phyloP scores from a whole-genome alignment of 2,329 filamentous ascomycete genomes.

The Pseudocercospora fijiensis region DNA sequence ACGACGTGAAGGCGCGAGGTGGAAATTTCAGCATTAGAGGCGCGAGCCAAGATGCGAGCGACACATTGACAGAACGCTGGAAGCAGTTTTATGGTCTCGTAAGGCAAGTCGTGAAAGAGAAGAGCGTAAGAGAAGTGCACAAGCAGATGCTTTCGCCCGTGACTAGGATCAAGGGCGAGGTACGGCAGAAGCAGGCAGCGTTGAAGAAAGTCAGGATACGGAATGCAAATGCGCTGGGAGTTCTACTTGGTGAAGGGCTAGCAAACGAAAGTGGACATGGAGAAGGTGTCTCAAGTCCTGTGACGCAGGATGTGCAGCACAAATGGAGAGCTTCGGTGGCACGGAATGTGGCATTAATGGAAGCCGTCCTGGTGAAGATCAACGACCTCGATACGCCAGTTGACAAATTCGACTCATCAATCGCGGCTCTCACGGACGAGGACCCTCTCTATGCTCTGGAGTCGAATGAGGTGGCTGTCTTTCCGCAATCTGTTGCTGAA shows the following conservation, averaged over 20 bases:
- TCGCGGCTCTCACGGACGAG: conserved; percentile 57
- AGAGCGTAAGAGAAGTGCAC: conserved; percentile 69
- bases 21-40: conserved; percentile 31
- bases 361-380: conserved; percentile 75
- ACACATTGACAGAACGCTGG: conserved; percentile 34
- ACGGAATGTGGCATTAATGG: conserved; percentile 79
- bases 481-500: conserved; percentile 59
- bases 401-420: conserved; percentile 56
- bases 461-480: conserved; percentile 27
- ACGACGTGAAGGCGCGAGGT: conserved; percentile 53
- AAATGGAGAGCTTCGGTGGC: conserved; percentile 75
- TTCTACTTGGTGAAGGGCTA: conserved; percentile 83
- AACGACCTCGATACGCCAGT: conserved; percentile 58
- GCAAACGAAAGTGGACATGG: conserved; percentile 51
- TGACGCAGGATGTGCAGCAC: conserved; percentile 35
- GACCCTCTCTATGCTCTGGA: conserved; percentile 49
- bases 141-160: conserved; percentile 74
- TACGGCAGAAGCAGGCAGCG: conserved; percentile 68
- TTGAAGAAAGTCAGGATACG: conserved; percentile 73
- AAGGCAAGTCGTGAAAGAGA: conserved; percentile 69
- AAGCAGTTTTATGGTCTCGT: conserved; percentile 74
- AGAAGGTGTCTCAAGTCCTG: conserved; percentile 35
- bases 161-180: conserved; percentile 71
- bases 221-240: conserved; percentile 80
- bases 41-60: conserved; percentile 35